Percentiles rank a stretch among this genome's conserved stretches.
These are phyloP conservation scores for Phytophthora vignae DNA, from an alignment of 352 stramenopile species.

Conservation along the genomic window DNA sequence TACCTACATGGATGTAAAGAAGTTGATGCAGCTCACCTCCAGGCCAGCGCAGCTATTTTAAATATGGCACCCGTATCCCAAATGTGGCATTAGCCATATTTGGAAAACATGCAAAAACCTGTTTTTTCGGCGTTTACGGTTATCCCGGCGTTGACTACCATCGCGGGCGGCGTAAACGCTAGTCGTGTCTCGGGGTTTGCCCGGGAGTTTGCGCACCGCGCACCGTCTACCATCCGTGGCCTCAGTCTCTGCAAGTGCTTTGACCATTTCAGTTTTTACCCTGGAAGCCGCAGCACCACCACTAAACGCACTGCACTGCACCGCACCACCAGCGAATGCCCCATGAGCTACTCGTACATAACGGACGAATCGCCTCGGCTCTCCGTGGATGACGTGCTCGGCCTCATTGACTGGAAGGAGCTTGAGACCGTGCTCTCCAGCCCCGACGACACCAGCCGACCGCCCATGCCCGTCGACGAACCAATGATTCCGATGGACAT, in stretches of 20 bases:
- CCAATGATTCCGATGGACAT: conserved; percentile 10
- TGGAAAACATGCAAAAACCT: neutral
- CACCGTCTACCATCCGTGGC: conserved; percentile 12
- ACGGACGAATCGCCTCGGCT: conserved; percentile 37
- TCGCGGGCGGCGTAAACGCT: conserved; percentile 29
- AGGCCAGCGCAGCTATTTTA: too few relatives aligned
- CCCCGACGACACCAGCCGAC: conserved; percentile 26
- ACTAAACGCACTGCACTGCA: neutral
- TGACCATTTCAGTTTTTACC: conserved; percentile 32
- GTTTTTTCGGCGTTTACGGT: conserved; percentile 27
- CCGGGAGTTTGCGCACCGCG: conserved; percentile 24
- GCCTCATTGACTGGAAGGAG: conserved; percentile 48
- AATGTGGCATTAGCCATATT: neutral
- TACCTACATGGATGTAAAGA: too few relatives aligned
- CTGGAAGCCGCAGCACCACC: conserved; percentile 18
- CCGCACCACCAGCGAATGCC: conserved; percentile 17
- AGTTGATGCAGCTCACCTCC: too few relatives aligned
- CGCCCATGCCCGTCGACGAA: conserved; percentile 10
- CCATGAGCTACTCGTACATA: conserved; percentile 36
- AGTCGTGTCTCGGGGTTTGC: conserved; percentile 25
- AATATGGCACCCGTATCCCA: neutral
- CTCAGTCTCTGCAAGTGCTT: neutral
- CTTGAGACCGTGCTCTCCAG: conserved; percentile 35
- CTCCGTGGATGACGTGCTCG: conserved; percentile 39
- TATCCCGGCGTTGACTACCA: conserved; percentile 21